Conservation (phyloP, 2,329 filamentous ascomycete genomes). For the Alternaria sp. region DNA sequence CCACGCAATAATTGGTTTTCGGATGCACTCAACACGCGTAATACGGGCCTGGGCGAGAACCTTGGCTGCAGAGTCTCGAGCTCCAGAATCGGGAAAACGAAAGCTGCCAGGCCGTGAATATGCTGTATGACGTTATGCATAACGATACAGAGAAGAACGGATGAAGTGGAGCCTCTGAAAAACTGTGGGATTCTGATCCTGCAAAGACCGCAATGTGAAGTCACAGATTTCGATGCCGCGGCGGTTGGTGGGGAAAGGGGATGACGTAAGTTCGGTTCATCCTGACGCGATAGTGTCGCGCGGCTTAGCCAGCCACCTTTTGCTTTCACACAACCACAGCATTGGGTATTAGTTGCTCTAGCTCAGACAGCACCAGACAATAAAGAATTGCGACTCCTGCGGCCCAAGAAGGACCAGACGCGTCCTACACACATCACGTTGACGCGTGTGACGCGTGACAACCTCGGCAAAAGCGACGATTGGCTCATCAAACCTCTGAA, state of each 20-base stretch:
- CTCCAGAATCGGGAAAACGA: not conserved
- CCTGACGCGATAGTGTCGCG: conserved; percentile 10
- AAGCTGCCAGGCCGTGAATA: not conserved
- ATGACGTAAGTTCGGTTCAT: conserved; percentile 10
- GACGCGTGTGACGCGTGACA: not conserved
- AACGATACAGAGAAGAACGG: not conserved
- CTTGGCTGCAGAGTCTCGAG: not conserved
- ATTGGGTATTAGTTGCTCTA: not conserved
- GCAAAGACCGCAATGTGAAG: not conserved
- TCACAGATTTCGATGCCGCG: not conserved
- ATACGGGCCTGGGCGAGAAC: not conserved
- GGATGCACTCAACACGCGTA: not conserved
- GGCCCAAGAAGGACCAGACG: not conserved
- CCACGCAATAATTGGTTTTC: not conserved
- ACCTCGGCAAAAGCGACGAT: conserved; percentile 1
- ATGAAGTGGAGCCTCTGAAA: not conserved
- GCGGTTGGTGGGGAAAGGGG: not conserved
- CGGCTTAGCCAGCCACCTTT: not conserved
- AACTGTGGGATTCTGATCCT: too few species aligned
- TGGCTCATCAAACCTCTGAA: not conserved
- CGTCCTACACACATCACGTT: not conserved
- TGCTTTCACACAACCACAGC: not conserved
- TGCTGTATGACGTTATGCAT: not conserved
- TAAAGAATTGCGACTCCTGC: not conserved
- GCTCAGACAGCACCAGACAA: not conserved